These are phyloP conservation scores for Powellomyces hirtus DNA, from an alignment of 192 early-diverging fungal species.

Conservation along the genomic window DNA sequence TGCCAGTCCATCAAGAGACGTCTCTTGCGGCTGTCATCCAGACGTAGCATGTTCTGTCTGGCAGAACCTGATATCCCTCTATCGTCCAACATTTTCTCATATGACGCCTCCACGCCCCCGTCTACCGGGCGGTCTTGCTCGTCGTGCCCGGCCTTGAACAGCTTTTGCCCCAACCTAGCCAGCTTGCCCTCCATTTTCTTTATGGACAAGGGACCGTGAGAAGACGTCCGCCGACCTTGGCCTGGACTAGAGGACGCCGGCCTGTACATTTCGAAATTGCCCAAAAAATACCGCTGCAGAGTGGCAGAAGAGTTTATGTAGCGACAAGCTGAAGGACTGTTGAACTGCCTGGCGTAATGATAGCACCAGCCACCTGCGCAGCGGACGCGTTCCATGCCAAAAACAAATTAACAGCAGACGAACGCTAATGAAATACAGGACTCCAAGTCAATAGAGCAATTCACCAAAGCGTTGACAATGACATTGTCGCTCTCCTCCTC, in stretches of 20 bases:
- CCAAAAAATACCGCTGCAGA: too few relatives aligned
- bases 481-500: too few relatives aligned
- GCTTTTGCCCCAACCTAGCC: neutral
- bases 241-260: neutral
- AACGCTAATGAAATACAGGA: too few relatives aligned
- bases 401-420: too few relatives aligned
- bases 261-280: neutral
- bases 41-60: slow-evolving; percentile 4
- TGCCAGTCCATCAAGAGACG: slow-evolving; percentile 10
- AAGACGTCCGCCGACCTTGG: neutral
- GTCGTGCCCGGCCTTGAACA: neutral
- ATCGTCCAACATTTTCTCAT: slow-evolving; percentile 15
- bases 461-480: too few relatives aligned
- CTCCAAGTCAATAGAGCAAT: too few relatives aligned
- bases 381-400: too few relatives aligned
- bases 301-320: too few relatives aligned
- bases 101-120: neutral
- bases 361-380: too few relatives aligned
- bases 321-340: too few relatives aligned
- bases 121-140: neutral
- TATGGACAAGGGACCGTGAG: neutral
- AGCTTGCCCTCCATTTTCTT: neutral
- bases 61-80: slow-evolving; percentile 18
- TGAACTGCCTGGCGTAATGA: too few relatives aligned
- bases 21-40: slow-evolving; percentile 13